Percentiles rank a stretch among this genome's conserved stretches.
phyloP scores from a whole-genome alignment of 2,329 filamentous ascomycete species.

The Bipolaris zeicola region DNA sequence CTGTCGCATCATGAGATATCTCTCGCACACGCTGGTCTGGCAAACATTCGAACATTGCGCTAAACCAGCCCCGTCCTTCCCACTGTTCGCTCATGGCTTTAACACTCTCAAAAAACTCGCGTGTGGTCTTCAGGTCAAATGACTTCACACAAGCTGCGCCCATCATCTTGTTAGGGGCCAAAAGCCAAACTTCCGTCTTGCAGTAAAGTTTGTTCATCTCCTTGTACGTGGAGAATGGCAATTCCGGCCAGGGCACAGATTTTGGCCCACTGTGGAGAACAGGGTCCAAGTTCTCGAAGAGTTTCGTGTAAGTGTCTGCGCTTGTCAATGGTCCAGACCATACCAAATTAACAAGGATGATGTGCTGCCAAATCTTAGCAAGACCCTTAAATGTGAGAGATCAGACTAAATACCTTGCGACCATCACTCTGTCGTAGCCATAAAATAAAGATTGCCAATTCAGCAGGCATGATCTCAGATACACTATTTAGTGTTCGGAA shows the following conservation, averaged over 20 bases:
- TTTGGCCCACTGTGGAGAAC: conserved; percentile 4
- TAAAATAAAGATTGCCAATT: conserved; percentile 7
- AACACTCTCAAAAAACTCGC: conserved; percentile 13
- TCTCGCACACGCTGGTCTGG: conserved; percentile 9
- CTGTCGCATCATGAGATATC: conserved; percentile 6
- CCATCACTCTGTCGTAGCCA: conserved; percentile 9
- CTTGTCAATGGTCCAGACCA: conserved; percentile 3
- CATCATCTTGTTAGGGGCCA: conserved; percentile 9
- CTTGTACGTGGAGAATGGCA: conserved; percentile 10
- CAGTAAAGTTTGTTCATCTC: conserved; percentile 13
- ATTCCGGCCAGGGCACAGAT: conserved; percentile 10
- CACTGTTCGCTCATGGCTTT: conserved; percentile 11
- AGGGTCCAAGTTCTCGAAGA: conserved; percentile 6
- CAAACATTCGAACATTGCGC: conserved; percentile 13
- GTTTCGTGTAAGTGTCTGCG: conserved; percentile 3
- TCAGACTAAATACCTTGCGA: conserved; percentile 2
- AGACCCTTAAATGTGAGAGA: neutral
- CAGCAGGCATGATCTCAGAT: conserved; percentile 5
- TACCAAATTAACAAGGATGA: conserved; percentile 7
- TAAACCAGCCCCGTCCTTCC: conserved; percentile 12
- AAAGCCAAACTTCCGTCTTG: conserved; percentile 6
- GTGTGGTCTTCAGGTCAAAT: conserved; percentile 8
- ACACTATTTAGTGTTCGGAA: conserved; percentile 10
- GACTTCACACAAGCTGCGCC: conserved; percentile 4
- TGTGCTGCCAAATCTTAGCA: neutral